Base-by-base conservation (phyloP, 306 rosid genomes). In the Geum urbanum region DNA sequence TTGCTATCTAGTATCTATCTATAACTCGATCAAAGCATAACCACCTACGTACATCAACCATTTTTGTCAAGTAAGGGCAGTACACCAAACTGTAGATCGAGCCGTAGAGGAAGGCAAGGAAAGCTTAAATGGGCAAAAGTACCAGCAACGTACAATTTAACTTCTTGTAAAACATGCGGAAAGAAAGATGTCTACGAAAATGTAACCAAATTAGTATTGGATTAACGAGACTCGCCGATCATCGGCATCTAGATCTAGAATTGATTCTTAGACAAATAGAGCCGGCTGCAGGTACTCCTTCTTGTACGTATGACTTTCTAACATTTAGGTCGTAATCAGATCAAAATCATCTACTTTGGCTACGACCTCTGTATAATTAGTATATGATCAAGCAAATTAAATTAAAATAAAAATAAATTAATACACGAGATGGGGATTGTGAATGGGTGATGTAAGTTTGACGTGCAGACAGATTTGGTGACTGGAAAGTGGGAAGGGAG, bases 381-480 rank as follows among this genome's bases (percentile, higher is more conserved):
- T 2, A n/a, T 7, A 3, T 14, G 18, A 22, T 1, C 0, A 10
- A 56, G 39, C 1, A 56, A 9, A 19, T 6, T 7, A 53, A 10
- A 19, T 0, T 18, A 9, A 56, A 24, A 24, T 24, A 0, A 24
- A 24, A 0, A 24, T 24, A 24, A 24, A 24, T 24, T 24, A 24
- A 24, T 24, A 24, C 2, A 24, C 27, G 27, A 24, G 0, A 56
- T 10, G 40, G 40, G 11, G 40, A 39, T 4, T 56, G 61, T 56
- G 39, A 4, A 22, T 56, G 61, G 39, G 24, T 62, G 70, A 61
- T 41, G 18, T 39, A 32, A 22, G 55, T 20, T 50, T 60, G 69
- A 72, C 76, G 63, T 40, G 62, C 27, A 24, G 70, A 50, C 43
- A 12, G n/a, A n/a, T 8, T 20, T 61, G 61, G 11, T 56, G 56